Base-by-base conservation (phyloP, 495 filamentous ascomycete species). In the Penicillium cosmopolitanum region DNA sequence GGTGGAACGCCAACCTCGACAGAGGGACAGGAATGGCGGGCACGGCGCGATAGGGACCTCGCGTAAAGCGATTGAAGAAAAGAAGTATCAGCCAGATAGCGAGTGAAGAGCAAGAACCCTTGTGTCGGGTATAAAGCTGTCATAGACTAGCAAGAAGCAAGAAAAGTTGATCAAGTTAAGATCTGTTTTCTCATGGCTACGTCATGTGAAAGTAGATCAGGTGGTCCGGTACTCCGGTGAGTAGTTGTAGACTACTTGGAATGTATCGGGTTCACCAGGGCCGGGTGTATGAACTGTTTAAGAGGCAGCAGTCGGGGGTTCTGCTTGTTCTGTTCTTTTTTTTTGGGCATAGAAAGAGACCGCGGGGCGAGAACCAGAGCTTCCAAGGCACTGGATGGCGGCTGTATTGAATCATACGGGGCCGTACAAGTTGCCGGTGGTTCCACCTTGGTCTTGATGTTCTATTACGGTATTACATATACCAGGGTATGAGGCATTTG, bases 151-250 rank as follows among this genome's bases (percentile, higher is more conserved):
- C 35, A 61, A 5, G 15, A 44, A 67, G 59, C 65, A 52, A 44
- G 69, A 61, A 66, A 67, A 51, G 60, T 66, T 66, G 47, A 64
- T 60, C 54, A 69, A 67, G 65, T 51, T 59, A 67, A 50, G 63
- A 61, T 58, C 53, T 56, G 57, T 62, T 68, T 69, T 68, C 66
- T 74, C 69, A 77, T 72, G 64, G 61, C 68, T 77, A 77, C 74
- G 74, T 77, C 74, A 77, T 77, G 70, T 75, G 68, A 66, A 69
- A 57, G 56, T 50, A 48, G 40, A 52, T 56, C 58, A 57, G 50
- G 60, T 53, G 56, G 23, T 19, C 40, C 33, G 34, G 44, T 47
- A 58, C 38, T 44, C 13, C 21, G 28, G 44, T 56, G 53, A 64
- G 56, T 60, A 44, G 16, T 16, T 19, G 42, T 44, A n/a, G n/a